These are phyloP conservation scores for Naganishia cerealis DNA, from an alignment of 1,284 basidiomycete genomes.

Conservation along the genomic window DNA sequence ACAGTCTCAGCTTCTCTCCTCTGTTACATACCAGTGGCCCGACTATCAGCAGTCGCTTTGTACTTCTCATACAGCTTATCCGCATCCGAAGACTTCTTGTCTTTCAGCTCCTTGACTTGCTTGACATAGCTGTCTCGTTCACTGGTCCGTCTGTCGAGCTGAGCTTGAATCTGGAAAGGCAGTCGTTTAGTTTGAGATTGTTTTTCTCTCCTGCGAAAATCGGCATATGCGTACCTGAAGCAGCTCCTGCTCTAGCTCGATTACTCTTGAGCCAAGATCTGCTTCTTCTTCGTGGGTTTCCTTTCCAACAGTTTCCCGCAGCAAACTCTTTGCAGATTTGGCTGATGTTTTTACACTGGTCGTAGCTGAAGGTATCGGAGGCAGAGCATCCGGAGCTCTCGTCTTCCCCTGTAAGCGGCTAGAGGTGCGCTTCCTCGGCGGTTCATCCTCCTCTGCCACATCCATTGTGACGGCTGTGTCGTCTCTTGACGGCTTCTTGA, in stretches of 20 bases:
- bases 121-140: slow-evolving; percentile 47
- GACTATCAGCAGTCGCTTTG: slow-evolving; percentile 43
- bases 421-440: slow-evolving; percentile 15
- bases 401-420: slow-evolving; percentile 18
- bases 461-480: not conserved
- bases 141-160: slow-evolving; percentile 40
- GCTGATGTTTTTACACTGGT: not conserved
- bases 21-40: slow-evolving; percentile 42
- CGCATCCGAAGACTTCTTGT: slow-evolving; percentile 39
- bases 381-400: not conserved
- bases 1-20: too few species aligned
- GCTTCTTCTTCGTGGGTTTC: not conserved
- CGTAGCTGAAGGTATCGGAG: not conserved
- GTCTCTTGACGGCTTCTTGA: slow-evolving; percentile 9
- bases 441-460: slow-evolving; percentile 3
- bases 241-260: slow-evolving; percentile 9
- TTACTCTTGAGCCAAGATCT: slow-evolving; percentile 10
- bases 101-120: slow-evolving; percentile 51
- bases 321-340: not conserved
- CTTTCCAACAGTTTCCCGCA: not conserved
- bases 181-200: not conserved
- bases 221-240: slow-evolving; percentile 6
- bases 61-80: slow-evolving; percentile 47
- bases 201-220: not conserved
- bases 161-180: slow-evolving; percentile 38